Conservation (phyloP, 495 filamentous ascomycete species). For the Penicillium turbatum region DNA sequence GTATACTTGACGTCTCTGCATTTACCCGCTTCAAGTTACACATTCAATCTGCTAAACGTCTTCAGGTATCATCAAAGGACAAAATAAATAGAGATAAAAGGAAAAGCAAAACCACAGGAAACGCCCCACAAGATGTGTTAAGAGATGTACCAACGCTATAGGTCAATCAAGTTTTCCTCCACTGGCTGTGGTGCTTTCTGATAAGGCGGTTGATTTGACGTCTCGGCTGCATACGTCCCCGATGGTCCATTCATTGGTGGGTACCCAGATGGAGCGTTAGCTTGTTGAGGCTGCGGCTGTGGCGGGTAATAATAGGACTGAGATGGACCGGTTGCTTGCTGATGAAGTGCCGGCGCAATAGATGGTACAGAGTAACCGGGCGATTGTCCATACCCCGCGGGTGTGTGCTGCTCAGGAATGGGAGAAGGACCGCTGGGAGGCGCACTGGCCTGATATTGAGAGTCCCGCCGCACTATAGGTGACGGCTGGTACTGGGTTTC, state of each 20-base stretch:
- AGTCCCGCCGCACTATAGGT: slow-evolving; percentile 28
- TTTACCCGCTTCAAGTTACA: slow-evolving; percentile 1
- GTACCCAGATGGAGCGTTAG: slow-evolving; percentile 36
- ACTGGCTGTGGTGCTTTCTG: slow-evolving; percentile 48
- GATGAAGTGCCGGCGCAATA: slow-evolving; percentile 19
- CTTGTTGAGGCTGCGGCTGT: slow-evolving; percentile 36
- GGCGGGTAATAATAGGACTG: slow-evolving; percentile 39
- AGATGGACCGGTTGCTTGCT: slow-evolving; percentile 27
- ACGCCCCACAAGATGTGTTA: slow-evolving; percentile 5
- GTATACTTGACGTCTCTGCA: background rate
- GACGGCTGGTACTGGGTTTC: slow-evolving; percentile 28
- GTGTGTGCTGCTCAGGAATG: slow-evolving; percentile 25
- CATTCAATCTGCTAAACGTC: slow-evolving; percentile 7
- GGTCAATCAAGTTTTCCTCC: slow-evolving; percentile 91
- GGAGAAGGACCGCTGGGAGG: slow-evolving; percentile 16
- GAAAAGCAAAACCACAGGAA: slow-evolving; percentile 4
- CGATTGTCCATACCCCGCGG: slow-evolving; percentile 28
- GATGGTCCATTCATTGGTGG: slow-evolving; percentile 33
- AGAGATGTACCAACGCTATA: slow-evolving; percentile 27
- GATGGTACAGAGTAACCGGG: slow-evolving; percentile 32
- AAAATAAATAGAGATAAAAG: background rate
- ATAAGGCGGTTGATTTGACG: slow-evolving; percentile 51
- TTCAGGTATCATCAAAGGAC: slow-evolving; percentile 25
- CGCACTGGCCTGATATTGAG: slow-evolving; percentile 32
- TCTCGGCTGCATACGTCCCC: slow-evolving; percentile 61